A percentile compares a stretch with the other conserved stretches of the same genome.
Conservation (phyloP, 495 filamentous ascomycete species). For the Rhypophila decipiens region DNA sequence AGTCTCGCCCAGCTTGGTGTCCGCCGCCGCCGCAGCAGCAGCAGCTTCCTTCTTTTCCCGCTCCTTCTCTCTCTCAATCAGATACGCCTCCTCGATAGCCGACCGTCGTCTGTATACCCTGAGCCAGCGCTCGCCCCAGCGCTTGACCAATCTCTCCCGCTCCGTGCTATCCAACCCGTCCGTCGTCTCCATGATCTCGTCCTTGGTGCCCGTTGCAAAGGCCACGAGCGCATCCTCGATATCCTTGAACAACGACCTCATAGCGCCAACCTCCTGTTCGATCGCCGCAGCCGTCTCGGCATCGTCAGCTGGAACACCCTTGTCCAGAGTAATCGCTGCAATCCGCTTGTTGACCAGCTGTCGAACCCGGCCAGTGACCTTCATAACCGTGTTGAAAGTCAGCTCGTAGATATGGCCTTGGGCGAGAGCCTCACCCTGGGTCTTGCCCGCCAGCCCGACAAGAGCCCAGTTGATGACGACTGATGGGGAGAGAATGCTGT, state of each 20-base stretch:
- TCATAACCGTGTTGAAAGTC: constrained; percentile 77
- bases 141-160: constrained; percentile 59
- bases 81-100: constrained; percentile 72
- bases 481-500: constrained; percentile 79
- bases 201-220: constrained; percentile 66
- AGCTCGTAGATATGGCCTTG: constrained; percentile 80
- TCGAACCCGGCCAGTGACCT: constrained; percentile 84
- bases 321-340: constrained; percentile 29
- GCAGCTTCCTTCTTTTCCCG: constrained; percentile 11
- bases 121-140: constrained; percentile 83
- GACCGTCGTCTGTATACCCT: constrained; percentile 75
- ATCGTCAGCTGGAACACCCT: constrained; percentile 28
- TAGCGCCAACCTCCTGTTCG: constrained; percentile 56
- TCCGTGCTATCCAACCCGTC: constrained; percentile 43
- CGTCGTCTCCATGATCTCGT: constrained; percentile 54
- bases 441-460: constrained; percentile 41
- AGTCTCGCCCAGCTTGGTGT: background rate
- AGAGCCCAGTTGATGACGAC: constrained; percentile 88
- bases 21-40: constrained; percentile 3
- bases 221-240: constrained; percentile 75
- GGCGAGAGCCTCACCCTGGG: constrained; percentile 59
- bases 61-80: constrained; percentile 35
- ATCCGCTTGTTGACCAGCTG: constrained; percentile 61
- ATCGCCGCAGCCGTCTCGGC: constrained; percentile 61
- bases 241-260: constrained; percentile 69